Evolutionary conservation across 176 grass and related monocot genomes (phyloP).

Genomic region (Oropetium thomaeum): DNA sequence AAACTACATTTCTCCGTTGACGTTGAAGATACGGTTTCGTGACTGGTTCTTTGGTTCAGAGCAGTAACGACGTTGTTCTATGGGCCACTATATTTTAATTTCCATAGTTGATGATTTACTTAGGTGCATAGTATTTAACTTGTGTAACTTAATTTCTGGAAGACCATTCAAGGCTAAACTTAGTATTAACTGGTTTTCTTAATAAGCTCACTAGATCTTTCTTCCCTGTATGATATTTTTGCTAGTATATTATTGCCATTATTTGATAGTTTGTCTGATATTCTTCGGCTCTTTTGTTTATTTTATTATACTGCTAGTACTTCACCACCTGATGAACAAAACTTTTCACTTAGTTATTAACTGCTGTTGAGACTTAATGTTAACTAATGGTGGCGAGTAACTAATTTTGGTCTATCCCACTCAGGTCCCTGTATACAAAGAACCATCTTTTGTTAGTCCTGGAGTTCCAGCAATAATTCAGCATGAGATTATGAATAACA

Average conservation of each 20-base stretch:
- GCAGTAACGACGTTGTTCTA: not conserved
- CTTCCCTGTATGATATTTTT: not conserved
- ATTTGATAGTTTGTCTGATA: not conserved
- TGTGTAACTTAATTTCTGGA: not conserved
- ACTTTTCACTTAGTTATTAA: not conserved
- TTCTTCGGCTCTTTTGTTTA: not conserved
- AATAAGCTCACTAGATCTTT: not conserved
- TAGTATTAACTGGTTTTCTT: slow-evolving; percentile 12
- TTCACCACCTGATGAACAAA: not conserved
- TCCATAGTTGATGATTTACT: not conserved
- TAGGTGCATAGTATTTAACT: not conserved
- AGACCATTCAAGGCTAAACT: slow-evolving; percentile 8
- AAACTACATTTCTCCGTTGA: slow-evolving; percentile 14
- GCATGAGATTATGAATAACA: slow-evolving; percentile 97
- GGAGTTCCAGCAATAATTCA: slow-evolving; percentile 80
- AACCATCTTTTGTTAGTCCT: slow-evolving; percentile 67
- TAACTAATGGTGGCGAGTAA: slow-evolving; percentile 4
- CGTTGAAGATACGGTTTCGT: not conserved
- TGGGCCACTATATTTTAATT: not conserved
- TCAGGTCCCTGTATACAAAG: slow-evolving; percentile 85
- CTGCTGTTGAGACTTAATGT: not conserved
- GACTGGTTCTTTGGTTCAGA: not conserved
- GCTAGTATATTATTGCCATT: not conserved
- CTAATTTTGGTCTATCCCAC: not conserved
- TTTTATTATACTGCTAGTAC: not conserved